phyloP scores from a whole-genome alignment of 257 asterid genomes.

The Salvia splendens region DNA sequence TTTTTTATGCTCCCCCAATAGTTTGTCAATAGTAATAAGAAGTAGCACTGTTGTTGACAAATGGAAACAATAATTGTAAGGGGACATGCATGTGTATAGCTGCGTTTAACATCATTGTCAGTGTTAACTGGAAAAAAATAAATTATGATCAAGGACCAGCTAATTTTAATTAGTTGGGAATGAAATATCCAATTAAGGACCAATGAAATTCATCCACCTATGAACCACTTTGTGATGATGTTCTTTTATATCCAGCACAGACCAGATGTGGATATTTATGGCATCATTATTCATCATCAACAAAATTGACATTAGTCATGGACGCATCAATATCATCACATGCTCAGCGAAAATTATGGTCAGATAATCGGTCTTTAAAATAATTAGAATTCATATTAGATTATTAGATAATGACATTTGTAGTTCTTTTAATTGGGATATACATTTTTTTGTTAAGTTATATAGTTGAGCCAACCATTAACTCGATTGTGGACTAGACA shows the following conservation, averaged over 20 bases:
- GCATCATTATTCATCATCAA: slow-evolving; percentile 17
- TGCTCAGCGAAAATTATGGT: not conserved
- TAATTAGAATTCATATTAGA: not conserved
- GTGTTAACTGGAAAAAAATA: not conserved
- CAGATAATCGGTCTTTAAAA: not conserved
- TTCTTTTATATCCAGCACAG: not conserved
- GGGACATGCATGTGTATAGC: not conserved
- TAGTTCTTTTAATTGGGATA: too few relatives aligned
- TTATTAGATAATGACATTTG: too few relatives aligned
- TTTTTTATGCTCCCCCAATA: too few relatives aligned
- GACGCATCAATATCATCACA: not conserved
- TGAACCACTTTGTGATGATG: not conserved
- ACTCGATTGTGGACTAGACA: too few relatives aligned
- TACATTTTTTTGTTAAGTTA: too few relatives aligned
- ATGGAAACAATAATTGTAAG: not conserved
- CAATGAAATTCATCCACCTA: not conserved
- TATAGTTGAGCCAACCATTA: too few relatives aligned
- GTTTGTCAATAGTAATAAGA: too few relatives aligned
- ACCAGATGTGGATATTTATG: slow-evolving; percentile 22
- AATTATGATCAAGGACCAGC: not conserved
- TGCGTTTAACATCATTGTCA: not conserved
- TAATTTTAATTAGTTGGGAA: too few relatives aligned
- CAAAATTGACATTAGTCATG: not conserved
- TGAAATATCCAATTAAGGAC: not conserved
- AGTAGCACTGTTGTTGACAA: not conserved